Base-by-base conservation (phyloP, 345 rosid species). In the Citrus unshiu region DNA sequence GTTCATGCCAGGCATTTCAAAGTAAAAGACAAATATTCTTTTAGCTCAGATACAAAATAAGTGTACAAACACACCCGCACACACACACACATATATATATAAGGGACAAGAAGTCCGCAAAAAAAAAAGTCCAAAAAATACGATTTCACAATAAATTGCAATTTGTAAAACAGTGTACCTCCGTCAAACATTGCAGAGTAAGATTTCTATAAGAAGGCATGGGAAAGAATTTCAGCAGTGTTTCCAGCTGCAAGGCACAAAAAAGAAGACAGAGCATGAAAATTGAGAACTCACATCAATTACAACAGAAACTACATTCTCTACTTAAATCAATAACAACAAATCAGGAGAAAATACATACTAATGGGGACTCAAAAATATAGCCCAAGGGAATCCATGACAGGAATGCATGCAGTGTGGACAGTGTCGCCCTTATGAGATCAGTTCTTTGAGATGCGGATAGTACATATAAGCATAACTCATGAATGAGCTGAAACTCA, bases 311-410 rank as follows among this genome's bases (percentile, higher is more conserved):
- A 81, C 59, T 63, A 57, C 70, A 67, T 35, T 73, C 57, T 62
- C 61, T 62, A 13, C 49, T 51, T 30, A 67, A 80, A 70, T 25
- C 74, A 46, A 66, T 7, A 70, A 67, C 59, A 64, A 37, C 9
- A 54, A 30, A 18, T 0, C 14, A 32, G 35, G 29, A 68, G 6
- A 73, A 57, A 77, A 56, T 54, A 83, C 88, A 76, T 90, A 94
- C 99, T 95, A 94, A 74, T 71, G 97, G 92, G 51, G 99, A 97
- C 84, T 97, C 99, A 90, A 97, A 97, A 82, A 97, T 97, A 85
- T 97, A 97, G 82, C 98, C 99, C 86, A 97, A 77, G 3, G 99
- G 99, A 79, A 97, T 97, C 99, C 99, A 94, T 6, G 99, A 97
- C 82, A 97, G 98, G 81, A 93, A 97, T 77, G 98, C 99, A 88